Base-by-base conservation (phyloP, 352 stramenopile species). In the Phytophthora pluvialis region DNA sequence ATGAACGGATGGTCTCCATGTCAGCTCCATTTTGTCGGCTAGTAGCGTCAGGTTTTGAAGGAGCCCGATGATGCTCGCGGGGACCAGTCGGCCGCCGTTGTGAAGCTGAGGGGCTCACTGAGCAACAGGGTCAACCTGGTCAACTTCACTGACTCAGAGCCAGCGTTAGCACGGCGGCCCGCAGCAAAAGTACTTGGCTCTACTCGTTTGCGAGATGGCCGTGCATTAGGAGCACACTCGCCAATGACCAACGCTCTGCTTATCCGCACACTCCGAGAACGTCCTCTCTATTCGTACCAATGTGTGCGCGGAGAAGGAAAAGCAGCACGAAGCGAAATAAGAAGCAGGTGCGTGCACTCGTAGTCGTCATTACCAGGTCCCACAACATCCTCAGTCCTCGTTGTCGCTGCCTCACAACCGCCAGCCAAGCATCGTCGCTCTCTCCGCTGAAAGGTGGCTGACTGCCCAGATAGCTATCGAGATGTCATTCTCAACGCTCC, bases 291-390 rank as follows among this genome's bases (percentile, higher is more conserved):
- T 35, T 35, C 10, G 31, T 11, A 35, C 10, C 31, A 35, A 35
- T 35, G 31, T 35, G 31, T 35, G 6, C 3, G 10, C 31, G 10
- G 31, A 35, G 31, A 25, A 5, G n/a, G 5, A 13, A 36, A 47
- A 40, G 15, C 51, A 33, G 15, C 9, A 32, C 28, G 21, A 31
- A 46, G 3, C 6, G 21, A 39, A 76, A 70, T 73, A 76, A 76
- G 68, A 76, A 61, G 51, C 36, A 69, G 21, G 56, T 40, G 8
- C 51, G 21, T n/a, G 36, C 25, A 33, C 38, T 50, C 12, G 15
- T 31, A 58, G 21, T n/a, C 35, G 18, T 13, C 29, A 42, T 50
- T 46, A 6, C 35, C 16, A 38, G 13, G 7, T 12, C 9, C 29
- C 7, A 25, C 45, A 52, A 6, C 25, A 33, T 36, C 16, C 2